These are phyloP conservation scores for Zostera marina DNA, from an alignment of 116 monocot species.

Conservation along the genomic window DNA sequence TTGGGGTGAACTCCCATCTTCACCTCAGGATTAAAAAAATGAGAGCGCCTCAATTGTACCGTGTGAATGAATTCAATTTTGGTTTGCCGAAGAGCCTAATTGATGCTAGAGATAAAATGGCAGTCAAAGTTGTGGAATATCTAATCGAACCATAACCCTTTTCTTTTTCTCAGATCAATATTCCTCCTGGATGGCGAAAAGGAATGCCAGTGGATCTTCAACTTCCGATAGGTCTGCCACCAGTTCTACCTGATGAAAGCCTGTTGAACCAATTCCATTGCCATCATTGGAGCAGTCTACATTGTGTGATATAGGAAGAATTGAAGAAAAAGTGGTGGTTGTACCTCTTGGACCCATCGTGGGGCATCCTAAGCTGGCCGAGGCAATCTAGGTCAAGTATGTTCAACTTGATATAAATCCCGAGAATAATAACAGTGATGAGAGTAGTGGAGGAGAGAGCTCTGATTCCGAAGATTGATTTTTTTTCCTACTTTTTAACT, in stretches of 20 bases:
- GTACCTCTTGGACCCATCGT: conserved; percentile 10
- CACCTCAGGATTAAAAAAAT: conserved; percentile 94
- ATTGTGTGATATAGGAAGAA: conserved; percentile 13
- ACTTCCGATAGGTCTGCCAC: conserved; percentile 38
- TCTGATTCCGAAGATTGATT: conserved; percentile 71
- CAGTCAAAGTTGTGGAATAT: conserved; percentile 10
- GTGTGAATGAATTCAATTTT: conserved; percentile 59
- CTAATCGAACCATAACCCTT: conserved; percentile 52
- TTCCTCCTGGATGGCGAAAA: conserved; percentile 62
- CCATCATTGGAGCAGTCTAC: conserved; percentile 37
- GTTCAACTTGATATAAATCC: conserved; percentile 81
- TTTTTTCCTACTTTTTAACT: too few relatives aligned
- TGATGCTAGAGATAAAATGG: conserved; percentile 24
- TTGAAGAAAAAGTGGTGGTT: conserved; percentile 18
- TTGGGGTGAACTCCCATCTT: conserved; percentile 76
- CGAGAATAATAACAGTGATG: conserved; percentile 74
- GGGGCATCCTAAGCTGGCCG: conserved; percentile 11
- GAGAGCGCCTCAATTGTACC: conserved; percentile 82
- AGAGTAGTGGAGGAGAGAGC: conserved; percentile 79
- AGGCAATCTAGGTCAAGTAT: conserved; percentile 61
- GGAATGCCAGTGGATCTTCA: conserved; percentile 58
- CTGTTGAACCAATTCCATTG: conserved; percentile 57
- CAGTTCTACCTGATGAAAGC: conserved; percentile 76
- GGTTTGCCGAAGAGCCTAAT: conserved; percentile 31
- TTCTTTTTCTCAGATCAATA: conserved; percentile 14